phyloP scores from a whole-genome alignment of 208 protist genomes.

The Trypanosoma melophagium region DNA sequence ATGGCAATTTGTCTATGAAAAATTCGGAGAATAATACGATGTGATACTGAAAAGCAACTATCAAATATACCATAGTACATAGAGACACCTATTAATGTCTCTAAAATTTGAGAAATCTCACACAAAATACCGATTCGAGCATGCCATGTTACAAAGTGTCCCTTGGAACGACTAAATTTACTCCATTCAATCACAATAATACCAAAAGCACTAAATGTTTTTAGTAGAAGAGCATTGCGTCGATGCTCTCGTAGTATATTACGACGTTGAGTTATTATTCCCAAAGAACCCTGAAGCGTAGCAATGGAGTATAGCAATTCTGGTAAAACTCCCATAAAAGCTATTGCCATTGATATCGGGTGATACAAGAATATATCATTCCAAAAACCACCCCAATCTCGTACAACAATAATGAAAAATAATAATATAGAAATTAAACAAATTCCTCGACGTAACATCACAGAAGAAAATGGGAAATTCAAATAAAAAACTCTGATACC shows the following conservation, averaged over 20 bases:
- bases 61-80: constrained; percentile 16
- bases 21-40: neutral
- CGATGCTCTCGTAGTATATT: constrained; percentile 40
- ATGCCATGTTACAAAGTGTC: constrained; percentile 51
- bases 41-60: neutral
- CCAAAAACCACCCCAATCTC: neutral
- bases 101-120: constrained; percentile 25
- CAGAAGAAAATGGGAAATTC: neutral
- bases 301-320: constrained; percentile 43
- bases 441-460: constrained; percentile 11
- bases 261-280: constrained; percentile 2
- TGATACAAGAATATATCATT: constrained; percentile 50
- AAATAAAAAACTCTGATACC: neutral
- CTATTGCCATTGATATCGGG: constrained; percentile 47
- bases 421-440: neutral
- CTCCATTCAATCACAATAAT: constrained; percentile 57
- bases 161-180: constrained; percentile 41
- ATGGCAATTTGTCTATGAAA: constrained; percentile 16
- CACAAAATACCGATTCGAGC: constrained; percentile 32
- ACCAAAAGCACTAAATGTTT: constrained; percentile 36
- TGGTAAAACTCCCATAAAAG: constrained; percentile 50
- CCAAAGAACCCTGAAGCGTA: constrained; percentile 14
- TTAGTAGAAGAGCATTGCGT: constrained; percentile 36
- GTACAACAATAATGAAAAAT: constrained; percentile 17
- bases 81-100: constrained; percentile 20